Evolutionary conservation across 495 filamentous ascomycete species (phyloP), one percentile per base, ranked within the genome.

Genomic region (Parachaetomium inaequale): DNA sequence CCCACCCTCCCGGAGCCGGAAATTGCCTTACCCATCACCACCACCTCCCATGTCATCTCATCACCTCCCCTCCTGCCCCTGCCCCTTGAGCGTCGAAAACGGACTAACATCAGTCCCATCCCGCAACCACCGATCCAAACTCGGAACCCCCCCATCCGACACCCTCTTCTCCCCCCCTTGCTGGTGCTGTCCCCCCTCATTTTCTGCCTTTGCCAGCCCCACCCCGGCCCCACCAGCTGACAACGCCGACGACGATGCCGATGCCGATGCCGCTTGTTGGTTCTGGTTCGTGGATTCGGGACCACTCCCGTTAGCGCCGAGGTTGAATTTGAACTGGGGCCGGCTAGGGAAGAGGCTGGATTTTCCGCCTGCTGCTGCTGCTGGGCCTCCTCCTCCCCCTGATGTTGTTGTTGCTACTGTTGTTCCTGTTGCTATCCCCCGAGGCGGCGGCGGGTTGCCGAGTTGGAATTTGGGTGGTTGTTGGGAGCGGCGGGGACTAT

Each of bases 51-150:
- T 2, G 4, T 21, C 42, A 21, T 23, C 5, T 21, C 17, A 19
- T 10, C n/a, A 45, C 42, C 5, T 1, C 19, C 5, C 42, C 12
- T 10, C 32, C 49, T 14, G 7, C 28, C 19, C 34, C n/a, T 34
- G 3, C 34, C n/a, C 66, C 10, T 63, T 62, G 25, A 72, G 47
- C 34, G 70, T 67, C 47, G 46, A 65, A 62, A 74, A 74, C 21
- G 72, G 72, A 58, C 72, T 74, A 1, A 71, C 70, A 28, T 64
- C 65, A 1, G 58, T 56, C 36, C 58, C 53, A 5, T 57, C 65
- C 56, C 68, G 54, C 19, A 74, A 57, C 72, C 70, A 74, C 26
- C 59, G 63, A 38, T 71, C 65, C 61, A 72, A 38, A 12, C 58
- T 73, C n/a, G 69, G 67, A 19, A 49, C 2, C 3, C 36, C 15